Base-by-base conservation (phyloP, 805 yeast species). In the Wickerhamiella musiphila region DNA sequence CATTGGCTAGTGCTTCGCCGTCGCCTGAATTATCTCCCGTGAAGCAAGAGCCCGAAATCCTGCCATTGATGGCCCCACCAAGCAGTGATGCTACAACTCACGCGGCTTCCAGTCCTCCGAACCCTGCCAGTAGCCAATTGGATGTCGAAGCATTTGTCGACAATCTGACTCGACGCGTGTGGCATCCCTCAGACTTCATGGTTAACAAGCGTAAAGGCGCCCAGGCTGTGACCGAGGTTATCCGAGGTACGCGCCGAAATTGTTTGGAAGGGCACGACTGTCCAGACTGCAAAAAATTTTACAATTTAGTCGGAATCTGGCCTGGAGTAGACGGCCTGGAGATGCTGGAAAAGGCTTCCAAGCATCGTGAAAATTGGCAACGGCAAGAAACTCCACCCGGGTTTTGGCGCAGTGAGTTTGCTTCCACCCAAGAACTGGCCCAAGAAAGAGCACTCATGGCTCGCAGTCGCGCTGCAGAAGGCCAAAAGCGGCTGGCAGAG, bases 401-500 rank as follows among this genome's bases (percentile, higher is more conserved):
- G 1, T 70, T 63, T 49, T 71, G 68, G 39, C 50, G 69, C 24
- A 56, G 70, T 16, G 78, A 69, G 32, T 70, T 73, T 39, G 76
- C 78, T 0, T 54, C 52, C 4, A 66, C 76, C 0, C 77, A 68
- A 37, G 70, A 72, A 41, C 47, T 54, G 9, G 43, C 32, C 2
- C 52, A 45, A 26, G 69, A 62, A 35, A 58, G 57, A 39, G 36
- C 37, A 12, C 49, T 52, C 33, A 50, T 60, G 4, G 38, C 35
- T 1, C 51, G 53, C 15, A 35, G 38, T 33, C 44, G 61, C 13
- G 48, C 61, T 4, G 43, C 46, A 25, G 47, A 53, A 21, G 62
- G 36, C 9, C 21, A 13, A 3, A 10, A 18, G 11, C 33, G 42
- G 7, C 34, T 38, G 2, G 14, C 19, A 2, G 37, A 38, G 15